Percentiles rank a stretch among this genome's conserved stretches.
Evolutionary conservation across 2,329 filamentous ascomycete genomes (phyloP).

Genomic region (Sporothrix mexicana): DNA sequence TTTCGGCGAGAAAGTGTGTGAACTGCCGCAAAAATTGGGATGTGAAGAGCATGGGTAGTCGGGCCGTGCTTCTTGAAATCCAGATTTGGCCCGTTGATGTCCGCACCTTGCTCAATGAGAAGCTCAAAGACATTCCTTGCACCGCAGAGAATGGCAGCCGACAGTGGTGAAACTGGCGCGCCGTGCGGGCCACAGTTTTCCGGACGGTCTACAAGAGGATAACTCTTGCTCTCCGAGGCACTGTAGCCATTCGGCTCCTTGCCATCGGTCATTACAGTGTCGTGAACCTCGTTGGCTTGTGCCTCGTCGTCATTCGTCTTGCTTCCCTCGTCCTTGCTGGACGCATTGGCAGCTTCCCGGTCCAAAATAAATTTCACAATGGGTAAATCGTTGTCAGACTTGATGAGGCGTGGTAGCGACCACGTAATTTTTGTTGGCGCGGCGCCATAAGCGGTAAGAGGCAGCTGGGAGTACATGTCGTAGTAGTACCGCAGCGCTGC

Average conservation of each 20-base stretch:
- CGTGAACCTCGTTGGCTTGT: too few relatives aligned
- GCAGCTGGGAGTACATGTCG: background rate
- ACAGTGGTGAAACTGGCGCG: slow-evolving; percentile 26
- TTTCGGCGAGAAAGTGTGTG: background rate
- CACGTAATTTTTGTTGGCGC: background rate
- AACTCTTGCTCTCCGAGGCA: background rate
- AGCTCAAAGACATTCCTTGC: background rate
- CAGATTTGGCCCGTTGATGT: slow-evolving; percentile 21
- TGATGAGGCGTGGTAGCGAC: slow-evolving; percentile 20
- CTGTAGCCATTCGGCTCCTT: background rate
- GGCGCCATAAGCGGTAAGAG: background rate
- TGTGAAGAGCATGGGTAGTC: slow-evolving; percentile 18
- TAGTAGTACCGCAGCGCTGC: slow-evolving; percentile 11
- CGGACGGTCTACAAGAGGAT: slow-evolving; percentile 17
- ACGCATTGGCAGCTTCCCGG: background rate
- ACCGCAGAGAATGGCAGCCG: background rate
- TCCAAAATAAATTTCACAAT: background rate
- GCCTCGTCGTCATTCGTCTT: background rate
- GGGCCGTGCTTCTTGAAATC: background rate
- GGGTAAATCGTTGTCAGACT: background rate
- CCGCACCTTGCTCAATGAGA: background rate
- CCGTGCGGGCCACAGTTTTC: background rate
- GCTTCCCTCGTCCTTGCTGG: background rate
- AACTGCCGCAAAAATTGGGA: slow-evolving; percentile 29
- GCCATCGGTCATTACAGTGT: background rate